phyloP scores from a whole-genome alignment of 2,329 filamentous ascomycete species.

The Clarireedia paspali region DNA sequence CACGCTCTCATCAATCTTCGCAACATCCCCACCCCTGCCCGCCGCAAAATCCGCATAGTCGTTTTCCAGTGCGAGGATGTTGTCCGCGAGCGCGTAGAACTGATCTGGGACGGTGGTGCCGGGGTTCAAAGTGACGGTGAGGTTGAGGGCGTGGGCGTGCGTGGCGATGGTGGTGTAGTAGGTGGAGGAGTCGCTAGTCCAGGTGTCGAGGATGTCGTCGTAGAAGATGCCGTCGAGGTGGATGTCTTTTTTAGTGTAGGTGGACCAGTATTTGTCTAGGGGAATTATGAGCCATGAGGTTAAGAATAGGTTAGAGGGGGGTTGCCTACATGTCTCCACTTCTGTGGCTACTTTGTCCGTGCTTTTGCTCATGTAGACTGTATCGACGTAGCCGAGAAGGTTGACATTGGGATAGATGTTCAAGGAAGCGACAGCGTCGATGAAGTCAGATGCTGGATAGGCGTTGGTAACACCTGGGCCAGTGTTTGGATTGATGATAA shows the following conservation, averaged over 20 bases:
- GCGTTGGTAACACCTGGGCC: background rate
- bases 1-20: background rate
- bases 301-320: too few species aligned
- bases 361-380: background rate
- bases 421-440: background rate
- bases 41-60: background rate
- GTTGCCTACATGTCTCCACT: conserved; percentile 2
- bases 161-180: background rate
- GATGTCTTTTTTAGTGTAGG: background rate
- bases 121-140: conserved; percentile 5
- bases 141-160: background rate
- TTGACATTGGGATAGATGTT: conserved; percentile 1
- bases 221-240: conserved; percentile 1
- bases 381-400: conserved; percentile 6
- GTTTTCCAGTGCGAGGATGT: conserved; percentile 1
- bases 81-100: conserved; percentile 4
- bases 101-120: background rate
- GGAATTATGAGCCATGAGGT: background rate
- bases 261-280: conserved; percentile 8
- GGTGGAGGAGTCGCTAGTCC: background rate
- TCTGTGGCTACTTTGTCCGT: background rate
- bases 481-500: conserved; percentile 4
- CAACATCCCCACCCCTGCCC: background rate
- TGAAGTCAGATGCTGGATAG: background rate
- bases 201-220: background rate